Conservation (phyloP, 2,329 filamentous ascomycete genomes). For the Trichoderma koningiopsis region DNA sequence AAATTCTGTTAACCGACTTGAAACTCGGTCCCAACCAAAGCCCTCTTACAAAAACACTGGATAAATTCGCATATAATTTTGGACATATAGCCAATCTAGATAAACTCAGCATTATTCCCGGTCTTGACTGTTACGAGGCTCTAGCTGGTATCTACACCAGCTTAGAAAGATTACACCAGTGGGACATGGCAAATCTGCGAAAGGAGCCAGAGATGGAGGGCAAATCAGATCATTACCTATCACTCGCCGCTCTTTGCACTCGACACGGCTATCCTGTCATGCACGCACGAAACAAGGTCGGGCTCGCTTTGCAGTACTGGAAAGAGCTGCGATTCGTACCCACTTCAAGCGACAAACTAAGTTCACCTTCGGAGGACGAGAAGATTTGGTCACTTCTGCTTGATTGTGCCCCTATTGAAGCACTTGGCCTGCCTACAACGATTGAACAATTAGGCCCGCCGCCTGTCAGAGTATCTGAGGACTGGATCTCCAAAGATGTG, state of each 20-base stretch:
- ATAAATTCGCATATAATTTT: slow-evolving; percentile 71
- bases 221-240: slow-evolving; percentile 53
- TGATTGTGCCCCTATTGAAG: slow-evolving; percentile 58
- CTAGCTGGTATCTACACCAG: slow-evolving; percentile 73
- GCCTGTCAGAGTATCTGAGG: slow-evolving; percentile 69
- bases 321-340: slow-evolving; percentile 59
- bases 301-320: slow-evolving; percentile 78
- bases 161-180: slow-evolving; percentile 67
- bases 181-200: slow-evolving; percentile 64
- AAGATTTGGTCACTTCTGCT: slow-evolving; percentile 69
- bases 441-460: slow-evolving; percentile 51
- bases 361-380: slow-evolving; percentile 44
- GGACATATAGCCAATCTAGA: slow-evolving; percentile 70
- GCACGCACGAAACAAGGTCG: slow-evolving; percentile 67
- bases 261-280: slow-evolving; percentile 71
- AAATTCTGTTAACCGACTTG: slow-evolving; percentile 68
- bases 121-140: slow-evolving; percentile 76
- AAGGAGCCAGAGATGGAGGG: slow-evolving; percentile 49
- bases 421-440: slow-evolving; percentile 49
- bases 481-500: slow-evolving; percentile 72
- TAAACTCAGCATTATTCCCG: slow-evolving; percentile 67
- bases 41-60: slow-evolving; percentile 69
- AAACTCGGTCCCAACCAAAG: slow-evolving; percentile 60
- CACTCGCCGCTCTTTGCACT: slow-evolving; percentile 65
- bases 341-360: slow-evolving; percentile 40